Conservation (phyloP, 2,329 filamentous ascomycete species). For the Zopfia rhizophila region DNA sequence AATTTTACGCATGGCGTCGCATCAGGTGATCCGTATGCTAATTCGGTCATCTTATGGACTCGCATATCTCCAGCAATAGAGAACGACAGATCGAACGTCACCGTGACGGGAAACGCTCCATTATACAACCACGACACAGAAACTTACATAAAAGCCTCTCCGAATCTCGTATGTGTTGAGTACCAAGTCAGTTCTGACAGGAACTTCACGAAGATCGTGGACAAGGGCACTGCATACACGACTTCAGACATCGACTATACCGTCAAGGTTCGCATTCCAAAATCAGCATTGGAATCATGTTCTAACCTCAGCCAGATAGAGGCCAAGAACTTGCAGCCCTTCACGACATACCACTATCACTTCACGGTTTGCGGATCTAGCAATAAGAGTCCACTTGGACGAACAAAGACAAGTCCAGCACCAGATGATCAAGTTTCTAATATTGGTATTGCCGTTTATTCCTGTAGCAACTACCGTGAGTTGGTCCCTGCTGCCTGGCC, state of each 20-base stretch:
- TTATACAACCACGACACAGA: slow-evolving; percentile 60
- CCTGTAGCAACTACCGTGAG: slow-evolving; percentile 73
- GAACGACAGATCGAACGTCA: slow-evolving; percentile 50
- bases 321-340: slow-evolving; percentile 68
- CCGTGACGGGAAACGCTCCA: slow-evolving; percentile 66
- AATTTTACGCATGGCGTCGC: slow-evolving; percentile 70
- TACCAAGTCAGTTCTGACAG: slow-evolving; percentile 67
- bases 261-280: slow-evolving; percentile 64
- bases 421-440: slow-evolving; percentile 64
- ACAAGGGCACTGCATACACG: slow-evolving; percentile 71
- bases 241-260: slow-evolving; percentile 79
- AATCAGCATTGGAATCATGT: neutral
- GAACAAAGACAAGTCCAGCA: slow-evolving; percentile 74
- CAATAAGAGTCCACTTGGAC: slow-evolving; percentile 68
- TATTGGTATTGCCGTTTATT: slow-evolving; percentile 73
- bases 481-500: slow-evolving; percentile 5
- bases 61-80: slow-evolving; percentile 41
- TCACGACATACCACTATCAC: slow-evolving; percentile 74
- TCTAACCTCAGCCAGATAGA: slow-evolving; percentile 62
- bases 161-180: slow-evolving; percentile 71
- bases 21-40: slow-evolving; percentile 52
- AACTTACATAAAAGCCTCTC: slow-evolving; percentile 62
- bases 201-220: slow-evolving; percentile 59
- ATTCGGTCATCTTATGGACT: slow-evolving; percentile 56
- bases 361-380: slow-evolving; percentile 73